Conservation (phyloP, 2,329 filamentous ascomycete genomes). For the Microsporum audouinii region DNA sequence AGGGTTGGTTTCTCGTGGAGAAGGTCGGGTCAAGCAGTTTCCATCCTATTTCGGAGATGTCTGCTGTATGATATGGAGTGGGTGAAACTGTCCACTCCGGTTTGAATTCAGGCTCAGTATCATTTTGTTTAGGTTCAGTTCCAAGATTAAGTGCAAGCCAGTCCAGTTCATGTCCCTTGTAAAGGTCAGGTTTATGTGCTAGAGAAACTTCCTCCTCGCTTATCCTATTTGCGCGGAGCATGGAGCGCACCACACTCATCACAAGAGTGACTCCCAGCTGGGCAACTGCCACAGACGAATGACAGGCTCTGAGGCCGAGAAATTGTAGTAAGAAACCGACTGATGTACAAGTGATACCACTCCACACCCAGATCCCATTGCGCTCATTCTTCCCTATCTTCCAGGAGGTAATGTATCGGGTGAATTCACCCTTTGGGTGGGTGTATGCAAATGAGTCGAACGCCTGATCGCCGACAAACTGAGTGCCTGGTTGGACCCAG, state of each 20-base stretch:
- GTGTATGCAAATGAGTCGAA: conserved; percentile 8
- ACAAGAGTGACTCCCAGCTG: conserved; percentile 19
- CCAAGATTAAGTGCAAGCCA: conserved; percentile 18
- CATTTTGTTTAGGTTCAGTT: not conserved
- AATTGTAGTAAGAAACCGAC: conserved; percentile 23
- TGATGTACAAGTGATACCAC: not conserved
- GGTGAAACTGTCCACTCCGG: not conserved
- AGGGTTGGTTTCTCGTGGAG: not conserved
- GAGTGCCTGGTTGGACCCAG: not conserved
- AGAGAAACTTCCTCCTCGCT: conserved; percentile 15
- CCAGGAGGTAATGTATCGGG: not conserved
- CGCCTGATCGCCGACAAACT: conserved; percentile 4
- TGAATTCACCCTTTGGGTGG: not conserved
- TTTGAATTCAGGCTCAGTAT: not conserved
- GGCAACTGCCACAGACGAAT: conserved; percentile 20
- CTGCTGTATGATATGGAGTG: not conserved
- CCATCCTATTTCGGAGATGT: not conserved
- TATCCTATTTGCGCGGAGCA: conserved; percentile 13
- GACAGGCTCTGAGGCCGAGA: conserved; percentile 19
- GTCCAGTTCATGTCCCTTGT: conserved; percentile 18
- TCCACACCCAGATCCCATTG: not conserved
- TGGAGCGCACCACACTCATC: conserved; percentile 20
- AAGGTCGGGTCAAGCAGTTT: not conserved
- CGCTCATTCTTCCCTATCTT: not conserved
- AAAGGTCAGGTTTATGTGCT: conserved; percentile 3